A percentile compares a stretch with the other conserved stretches of the same genome.
Evolutionary conservation across 2,329 filamentous ascomycete species (phyloP).

Genomic region (Chrysosporium keratinophilum): DNA sequence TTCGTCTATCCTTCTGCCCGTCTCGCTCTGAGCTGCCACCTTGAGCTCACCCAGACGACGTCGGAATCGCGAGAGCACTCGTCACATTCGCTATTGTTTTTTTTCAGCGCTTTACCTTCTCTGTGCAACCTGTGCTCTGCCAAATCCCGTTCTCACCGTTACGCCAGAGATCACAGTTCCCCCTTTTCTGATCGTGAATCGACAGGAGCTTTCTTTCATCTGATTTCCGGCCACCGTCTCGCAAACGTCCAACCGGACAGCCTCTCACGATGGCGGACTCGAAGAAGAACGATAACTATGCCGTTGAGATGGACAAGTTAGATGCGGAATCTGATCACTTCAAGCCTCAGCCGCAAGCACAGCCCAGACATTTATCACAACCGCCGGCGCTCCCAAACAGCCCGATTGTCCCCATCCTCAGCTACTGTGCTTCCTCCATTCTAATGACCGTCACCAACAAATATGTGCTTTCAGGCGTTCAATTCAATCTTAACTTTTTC

Average conservation of each 20-base stretch:
- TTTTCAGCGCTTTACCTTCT: background rate
- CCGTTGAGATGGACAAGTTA: conserved; percentile 57
- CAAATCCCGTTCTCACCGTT: background rate
- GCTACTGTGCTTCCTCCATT: conserved; percentile 94
- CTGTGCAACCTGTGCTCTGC: background rate
- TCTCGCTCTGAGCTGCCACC: background rate
- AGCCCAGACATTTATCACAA: conserved; percentile 25
- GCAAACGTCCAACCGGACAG: background rate
- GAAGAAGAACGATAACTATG: conserved; percentile 72
- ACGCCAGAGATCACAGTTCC: background rate
- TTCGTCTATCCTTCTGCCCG: too few relatives aligned
- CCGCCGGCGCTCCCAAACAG: conserved; percentile 55
- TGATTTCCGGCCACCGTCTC: background rate
- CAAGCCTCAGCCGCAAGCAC: conserved; percentile 31
- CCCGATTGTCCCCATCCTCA: conserved; percentile 67
- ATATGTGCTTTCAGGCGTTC: conserved; percentile 81
- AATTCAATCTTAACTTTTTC: conserved; percentile 96
- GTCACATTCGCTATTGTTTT: conserved; percentile 6
- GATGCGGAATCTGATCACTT: conserved; percentile 42
- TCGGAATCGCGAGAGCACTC: conserved; percentile 2
- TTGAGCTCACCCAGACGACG: background rate
- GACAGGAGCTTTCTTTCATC: background rate
- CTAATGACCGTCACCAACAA: conserved; percentile 99
- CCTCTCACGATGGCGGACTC: conserved; percentile 63
- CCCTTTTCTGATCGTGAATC: background rate